These are phyloP conservation scores for Elasticomyces elasticus DNA, from an alignment of 495 filamentous ascomycete genomes.

Conservation along the genomic window DNA sequence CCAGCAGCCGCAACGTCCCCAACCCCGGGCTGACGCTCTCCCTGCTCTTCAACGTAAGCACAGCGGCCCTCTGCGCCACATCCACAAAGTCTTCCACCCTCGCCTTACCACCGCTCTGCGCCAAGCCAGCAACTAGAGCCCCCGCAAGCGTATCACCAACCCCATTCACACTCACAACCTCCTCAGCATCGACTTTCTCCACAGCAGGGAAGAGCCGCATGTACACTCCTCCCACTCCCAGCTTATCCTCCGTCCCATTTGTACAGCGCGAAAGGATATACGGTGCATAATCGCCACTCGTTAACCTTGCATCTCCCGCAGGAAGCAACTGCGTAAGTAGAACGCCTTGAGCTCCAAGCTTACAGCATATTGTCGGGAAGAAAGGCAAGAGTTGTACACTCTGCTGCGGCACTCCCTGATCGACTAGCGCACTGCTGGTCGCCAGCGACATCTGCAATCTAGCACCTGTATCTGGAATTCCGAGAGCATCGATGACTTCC, in stretches of 20 bases:
- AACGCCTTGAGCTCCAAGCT: constrained; percentile 70
- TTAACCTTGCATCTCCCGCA: constrained; percentile 53
- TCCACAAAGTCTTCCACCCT: constrained; percentile 41
- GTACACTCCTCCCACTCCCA: constrained; percentile 67
- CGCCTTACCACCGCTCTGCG: constrained; percentile 19
- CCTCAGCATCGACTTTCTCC: constrained; percentile 46
- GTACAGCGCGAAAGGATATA: constrained; percentile 56
- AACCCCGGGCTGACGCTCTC: constrained; percentile 53
- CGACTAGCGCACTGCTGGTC: constrained; percentile 53
- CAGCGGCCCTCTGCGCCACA: constrained; percentile 65
- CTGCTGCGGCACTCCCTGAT: constrained; percentile 73
- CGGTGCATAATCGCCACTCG: constrained; percentile 46
- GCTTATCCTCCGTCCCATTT: constrained; percentile 34
- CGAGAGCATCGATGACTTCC: constrained; percentile 63
- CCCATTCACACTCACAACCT: constrained; percentile 83
- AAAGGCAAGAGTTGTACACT: constrained; percentile 78
- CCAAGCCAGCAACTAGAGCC: constrained; percentile 60
- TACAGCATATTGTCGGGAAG: constrained; percentile 73
- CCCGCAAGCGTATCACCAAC: constrained; percentile 90
- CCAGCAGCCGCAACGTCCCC: constrained; percentile 12
- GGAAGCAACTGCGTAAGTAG: constrained; percentile 62
- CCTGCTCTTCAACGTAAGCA: constrained; percentile 59
- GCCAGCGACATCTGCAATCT: constrained; percentile 54
- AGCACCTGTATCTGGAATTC: constrained; percentile 49
- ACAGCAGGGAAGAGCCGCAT: constrained; percentile 56